Conservation (phyloP, 2,329 filamentous ascomycete species). For the Onygenales sp. region DNA sequence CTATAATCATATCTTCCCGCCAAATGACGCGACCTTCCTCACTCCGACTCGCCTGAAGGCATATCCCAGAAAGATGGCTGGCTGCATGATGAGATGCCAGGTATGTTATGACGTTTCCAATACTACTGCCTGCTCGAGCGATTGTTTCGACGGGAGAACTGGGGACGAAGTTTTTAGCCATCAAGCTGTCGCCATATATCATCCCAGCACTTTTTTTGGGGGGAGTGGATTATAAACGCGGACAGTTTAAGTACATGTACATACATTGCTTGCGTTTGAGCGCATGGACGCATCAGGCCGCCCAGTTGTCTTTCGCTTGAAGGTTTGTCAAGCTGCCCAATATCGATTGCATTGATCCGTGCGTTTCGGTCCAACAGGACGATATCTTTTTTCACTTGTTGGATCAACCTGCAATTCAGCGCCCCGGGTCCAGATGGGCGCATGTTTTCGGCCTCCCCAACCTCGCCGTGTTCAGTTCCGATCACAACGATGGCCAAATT, state of each 20-base stretch:
- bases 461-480: slow-evolving; percentile 44
- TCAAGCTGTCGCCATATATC: too few species aligned
- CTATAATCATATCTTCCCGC: background rate
- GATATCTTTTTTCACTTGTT: slow-evolving; percentile 47
- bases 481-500: slow-evolving; percentile 46
- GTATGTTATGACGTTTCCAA: slow-evolving; percentile 36
- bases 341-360: slow-evolving; percentile 44
- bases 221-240: too few species aligned
- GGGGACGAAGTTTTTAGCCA: too few species aligned
- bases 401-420: slow-evolving; percentile 39
- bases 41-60: slow-evolving; percentile 42
- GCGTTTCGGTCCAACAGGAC: slow-evolving; percentile 41
- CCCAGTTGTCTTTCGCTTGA: background rate
- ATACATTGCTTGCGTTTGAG: background rate
- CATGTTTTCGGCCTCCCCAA: slow-evolving; percentile 34
- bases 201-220: too few species aligned
- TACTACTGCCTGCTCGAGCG: too few species aligned
- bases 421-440: too few species aligned
- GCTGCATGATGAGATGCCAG: slow-evolving; percentile 42
- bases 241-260: background rate
- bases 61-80: slow-evolving; percentile 47
- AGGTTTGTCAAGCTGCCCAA: background rate
- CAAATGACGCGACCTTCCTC: slow-evolving; percentile 34
- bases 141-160: too few species aligned
- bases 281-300: background rate